phyloP scores from a whole-genome alignment of 2,329 filamentous ascomycete genomes.

The Xylaria sp. region DNA sequence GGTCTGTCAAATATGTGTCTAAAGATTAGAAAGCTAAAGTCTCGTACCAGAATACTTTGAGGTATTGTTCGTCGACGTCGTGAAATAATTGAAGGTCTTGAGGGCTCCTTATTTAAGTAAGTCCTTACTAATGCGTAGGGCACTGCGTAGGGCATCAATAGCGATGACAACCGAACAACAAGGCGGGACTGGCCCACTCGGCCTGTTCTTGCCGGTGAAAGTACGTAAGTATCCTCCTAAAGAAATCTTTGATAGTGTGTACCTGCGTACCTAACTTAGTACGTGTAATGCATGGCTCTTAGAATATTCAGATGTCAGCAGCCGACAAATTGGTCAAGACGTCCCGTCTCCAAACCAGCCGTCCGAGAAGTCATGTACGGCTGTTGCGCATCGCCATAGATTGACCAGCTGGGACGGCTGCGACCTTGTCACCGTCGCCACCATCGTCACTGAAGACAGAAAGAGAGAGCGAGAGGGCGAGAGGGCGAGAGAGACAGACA shows the following conservation, averaged over 20 bases:
- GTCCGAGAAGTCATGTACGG: slow-evolving; percentile 31
- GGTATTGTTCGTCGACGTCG: too few species aligned
- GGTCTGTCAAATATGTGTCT: neutral
- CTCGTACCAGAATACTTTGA: too few species aligned
- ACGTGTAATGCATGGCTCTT: neutral
- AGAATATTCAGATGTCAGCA: neutral
- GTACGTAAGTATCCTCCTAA: neutral
- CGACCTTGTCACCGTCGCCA: slow-evolving; percentile 9
- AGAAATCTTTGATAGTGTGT: slow-evolving; percentile 19
- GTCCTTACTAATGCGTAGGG: neutral
- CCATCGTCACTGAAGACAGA: slow-evolving; percentile 9
- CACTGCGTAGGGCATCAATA: slow-evolving; percentile 13
- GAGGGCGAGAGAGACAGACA: neutral
- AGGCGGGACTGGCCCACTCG: slow-evolving; percentile 22
- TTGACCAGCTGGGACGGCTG: slow-evolving; percentile 31
- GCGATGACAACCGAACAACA: slow-evolving; percentile 2
- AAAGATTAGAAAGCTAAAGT: too few species aligned
- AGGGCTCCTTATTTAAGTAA: neutral
- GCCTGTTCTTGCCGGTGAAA: slow-evolving; percentile 14
- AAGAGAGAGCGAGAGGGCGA: neutral
- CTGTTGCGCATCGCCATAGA: slow-evolving; percentile 28
- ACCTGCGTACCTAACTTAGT: neutral
- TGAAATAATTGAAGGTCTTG: too few species aligned
- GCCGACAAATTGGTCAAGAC: slow-evolving; percentile 4
- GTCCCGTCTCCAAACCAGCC: slow-evolving; percentile 7